These are phyloP conservation scores for Baudoinia panamericana DNA, from an alignment of 495 filamentous ascomycete genomes.

Conservation along the genomic window DNA sequence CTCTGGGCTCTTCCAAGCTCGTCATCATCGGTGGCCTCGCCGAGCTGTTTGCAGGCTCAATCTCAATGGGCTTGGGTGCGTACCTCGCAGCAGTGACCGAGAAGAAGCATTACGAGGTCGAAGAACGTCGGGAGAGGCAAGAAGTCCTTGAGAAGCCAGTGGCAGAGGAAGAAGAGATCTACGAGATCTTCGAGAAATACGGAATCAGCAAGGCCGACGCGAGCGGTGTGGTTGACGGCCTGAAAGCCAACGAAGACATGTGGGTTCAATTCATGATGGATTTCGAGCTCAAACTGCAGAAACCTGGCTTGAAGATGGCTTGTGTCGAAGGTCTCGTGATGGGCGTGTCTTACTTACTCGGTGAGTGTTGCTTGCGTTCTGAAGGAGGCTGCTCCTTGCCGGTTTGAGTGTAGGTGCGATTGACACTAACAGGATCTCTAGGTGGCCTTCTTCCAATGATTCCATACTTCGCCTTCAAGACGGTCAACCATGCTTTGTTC, in stretches of 20 bases:
- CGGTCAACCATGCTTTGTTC: constrained; percentile 35
- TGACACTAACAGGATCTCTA: no score
- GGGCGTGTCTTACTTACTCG: constrained; percentile 41
- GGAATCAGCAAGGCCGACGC: constrained; percentile 27
- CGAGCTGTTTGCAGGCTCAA: constrained; percentile 52
- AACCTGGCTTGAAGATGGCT: constrained; percentile 32
- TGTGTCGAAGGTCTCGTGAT: constrained; percentile 40
- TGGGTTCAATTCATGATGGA: constrained; percentile 43
- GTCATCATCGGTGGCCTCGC: constrained; percentile 57
- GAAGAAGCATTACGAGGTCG: constrained; percentile 34
- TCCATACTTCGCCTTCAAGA: constrained; percentile 39
- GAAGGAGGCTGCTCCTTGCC: no score
- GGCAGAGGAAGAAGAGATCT: constrained; percentile 26
- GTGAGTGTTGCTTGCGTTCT: no score
- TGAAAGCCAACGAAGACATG: constrained; percentile 30
- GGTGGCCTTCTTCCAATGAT: constrained; percentile 45
- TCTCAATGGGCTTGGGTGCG: constrained; percentile 59
- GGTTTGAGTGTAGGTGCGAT: no score
- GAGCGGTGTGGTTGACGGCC: constrained; percentile 29
- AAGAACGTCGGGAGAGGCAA: constrained; percentile 32
- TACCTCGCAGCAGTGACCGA: constrained; percentile 43
- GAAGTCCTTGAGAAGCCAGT: constrained; percentile 32
- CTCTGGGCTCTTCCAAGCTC: constrained; percentile 44
- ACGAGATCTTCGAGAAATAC: constrained; percentile 32
- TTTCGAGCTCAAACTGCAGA: constrained; percentile 37